Base-by-base conservation (phyloP, 2,329 filamentous ascomycete species). In the Periconia sp. region DNA sequence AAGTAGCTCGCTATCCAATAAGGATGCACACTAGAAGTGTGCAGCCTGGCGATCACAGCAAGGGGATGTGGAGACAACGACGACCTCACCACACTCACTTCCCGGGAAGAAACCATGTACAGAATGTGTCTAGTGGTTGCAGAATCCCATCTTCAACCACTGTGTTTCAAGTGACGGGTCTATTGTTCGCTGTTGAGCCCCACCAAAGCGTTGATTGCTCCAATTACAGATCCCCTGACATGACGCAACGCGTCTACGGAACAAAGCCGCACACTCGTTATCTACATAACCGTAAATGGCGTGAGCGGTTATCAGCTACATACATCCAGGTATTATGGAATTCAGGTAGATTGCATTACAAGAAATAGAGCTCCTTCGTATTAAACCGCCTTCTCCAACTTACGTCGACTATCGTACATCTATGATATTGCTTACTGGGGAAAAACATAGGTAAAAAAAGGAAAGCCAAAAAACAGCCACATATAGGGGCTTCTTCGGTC, bases 331-430 rank as follows among this genome's bases (percentile, higher is more conserved):
- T 27, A 8, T 27, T 8, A 27, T 27, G 23, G 23, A 27, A 27
- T 3, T 8, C 37, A 41, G 3, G 17, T 5, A 41, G 37, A 41
- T 18, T 15, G 10, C 3, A 41, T 18, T 41, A 10, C 14, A 18
- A 41, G 11, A 6, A 6, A 3, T 41, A 11, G 41, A 42, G 18
- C n/a, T 18, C 41, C 7, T 37, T 37, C 11, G 33, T 37, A 37
- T n/a, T 37, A 37, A 37, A 37, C 13, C 20, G 19, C 13, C 41
- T 15, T 46, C 23, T 35, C 31, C 7, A 50, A 37, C 45, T 41
- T n/a, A 30, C 18, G n/a, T 30, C 44, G 15, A 20, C 23, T 55
- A 58, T 59, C 58, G 49, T 61, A 62, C 58, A 59, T 45, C 37
- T 31, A 48, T 43, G 43, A 54, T 54, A 54, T 56, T 51, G 52